These are phyloP conservation scores for Neurospora sp. DNA, from an alignment of 495 filamentous ascomycete species.

Conservation along the genomic window DNA sequence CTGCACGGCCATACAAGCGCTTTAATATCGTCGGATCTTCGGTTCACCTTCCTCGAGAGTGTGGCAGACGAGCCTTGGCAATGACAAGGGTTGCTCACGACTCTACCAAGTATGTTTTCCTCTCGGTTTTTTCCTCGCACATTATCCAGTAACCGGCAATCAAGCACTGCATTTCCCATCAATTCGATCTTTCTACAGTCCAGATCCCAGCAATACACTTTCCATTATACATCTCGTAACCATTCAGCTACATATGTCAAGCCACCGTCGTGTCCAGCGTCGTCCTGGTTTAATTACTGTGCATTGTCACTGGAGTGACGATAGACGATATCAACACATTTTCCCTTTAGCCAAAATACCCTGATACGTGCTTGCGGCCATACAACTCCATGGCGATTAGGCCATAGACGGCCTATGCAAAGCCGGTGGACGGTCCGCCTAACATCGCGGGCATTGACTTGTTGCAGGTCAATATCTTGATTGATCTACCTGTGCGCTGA, in stretches of 20 bases:
- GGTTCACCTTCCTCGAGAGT: conserved; percentile 12
- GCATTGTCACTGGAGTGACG: not conserved
- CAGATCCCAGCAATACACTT: not conserved
- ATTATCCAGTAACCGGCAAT: not conserved
- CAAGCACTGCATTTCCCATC: not conserved
- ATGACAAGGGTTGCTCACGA: not conserved
- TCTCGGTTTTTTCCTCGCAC: not conserved
- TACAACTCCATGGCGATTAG: not conserved
- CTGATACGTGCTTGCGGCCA: not conserved
- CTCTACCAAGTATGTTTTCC: not conserved
- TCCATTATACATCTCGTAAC: not conserved
- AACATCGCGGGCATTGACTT: not conserved
- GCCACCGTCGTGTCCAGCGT: not conserved
- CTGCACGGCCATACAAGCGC: conserved; percentile 2
- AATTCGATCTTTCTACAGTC: not conserved
- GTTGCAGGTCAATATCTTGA: not conserved
- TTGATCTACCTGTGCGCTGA: not conserved
- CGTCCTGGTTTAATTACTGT: not conserved
- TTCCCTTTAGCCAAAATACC: not conserved
- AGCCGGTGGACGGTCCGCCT: not conserved
- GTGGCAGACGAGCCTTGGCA: conserved; percentile 10
- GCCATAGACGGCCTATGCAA: not conserved
- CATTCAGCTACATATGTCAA: not conserved
- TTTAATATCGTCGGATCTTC: conserved; percentile 17
- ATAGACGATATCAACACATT: not conserved